Evolutionary conservation across 78 protist genomes (phyloP).

Genomic region (Dictyostelium firmibasis): DNA sequence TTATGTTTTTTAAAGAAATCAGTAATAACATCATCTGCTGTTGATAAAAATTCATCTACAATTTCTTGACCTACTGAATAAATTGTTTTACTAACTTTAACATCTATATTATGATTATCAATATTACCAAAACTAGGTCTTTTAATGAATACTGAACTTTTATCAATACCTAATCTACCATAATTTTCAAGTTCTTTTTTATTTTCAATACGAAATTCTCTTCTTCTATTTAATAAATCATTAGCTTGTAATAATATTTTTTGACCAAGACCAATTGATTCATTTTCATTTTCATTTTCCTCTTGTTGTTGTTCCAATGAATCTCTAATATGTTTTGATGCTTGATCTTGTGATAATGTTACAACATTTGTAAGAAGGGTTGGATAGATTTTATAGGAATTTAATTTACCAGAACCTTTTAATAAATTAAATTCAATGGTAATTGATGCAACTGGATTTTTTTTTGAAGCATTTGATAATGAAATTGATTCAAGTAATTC

Average conservation of each 20-base stretch:
- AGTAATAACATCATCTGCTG: not conserved
- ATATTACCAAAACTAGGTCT: not conserved
- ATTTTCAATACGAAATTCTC: not conserved
- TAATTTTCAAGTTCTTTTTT: not conserved
- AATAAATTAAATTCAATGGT: not conserved
- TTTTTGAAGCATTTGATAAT: not conserved
- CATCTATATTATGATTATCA: not conserved
- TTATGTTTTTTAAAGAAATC: not conserved
- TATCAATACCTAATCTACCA: not conserved
- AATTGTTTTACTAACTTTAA: not conserved
- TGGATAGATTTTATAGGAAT: constrained; percentile 10
- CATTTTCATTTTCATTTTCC: too few species aligned
- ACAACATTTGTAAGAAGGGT: not conserved
- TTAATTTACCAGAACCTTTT: not conserved
- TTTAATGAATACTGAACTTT: not conserved
- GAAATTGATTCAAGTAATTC: not conserved
- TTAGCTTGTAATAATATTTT: not conserved
- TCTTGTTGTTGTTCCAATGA: not conserved
- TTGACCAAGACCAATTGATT: not conserved
- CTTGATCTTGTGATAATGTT: not conserved
- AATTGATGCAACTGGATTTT: not conserved
- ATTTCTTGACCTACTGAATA: not conserved
- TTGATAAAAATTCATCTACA: not conserved
- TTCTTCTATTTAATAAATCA: not conserved
- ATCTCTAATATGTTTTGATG: not conserved